Percentiles rank a stretch among this genome's conserved stretches.
Evolutionary conservation across 495 filamentous ascomycete species (phyloP).

Genomic region (Penicillium atrosanguineum): DNA sequence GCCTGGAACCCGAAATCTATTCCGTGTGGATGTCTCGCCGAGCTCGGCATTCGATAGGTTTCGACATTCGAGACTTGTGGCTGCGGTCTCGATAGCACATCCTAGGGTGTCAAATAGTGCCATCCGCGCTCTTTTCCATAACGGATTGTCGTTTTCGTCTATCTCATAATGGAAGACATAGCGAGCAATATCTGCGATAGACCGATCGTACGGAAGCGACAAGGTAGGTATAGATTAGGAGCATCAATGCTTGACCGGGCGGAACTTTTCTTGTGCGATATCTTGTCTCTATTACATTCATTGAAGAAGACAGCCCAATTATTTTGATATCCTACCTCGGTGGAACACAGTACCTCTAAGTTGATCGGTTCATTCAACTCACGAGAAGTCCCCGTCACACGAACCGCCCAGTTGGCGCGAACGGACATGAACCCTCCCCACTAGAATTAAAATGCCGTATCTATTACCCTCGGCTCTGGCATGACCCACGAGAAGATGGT

Average conservation of each 20-base stretch:
- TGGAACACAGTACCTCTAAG: background rate
- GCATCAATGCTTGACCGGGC: background rate
- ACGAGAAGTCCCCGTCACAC: background rate
- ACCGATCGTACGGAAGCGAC: constrained; percentile 24
- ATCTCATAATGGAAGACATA: constrained; percentile 30
- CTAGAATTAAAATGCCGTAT: background rate
- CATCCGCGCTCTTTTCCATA: constrained; percentile 24
- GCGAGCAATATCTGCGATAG: constrained; percentile 28
- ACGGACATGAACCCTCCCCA: background rate
- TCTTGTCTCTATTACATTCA: background rate
- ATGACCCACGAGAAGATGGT: background rate
- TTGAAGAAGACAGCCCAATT: background rate
- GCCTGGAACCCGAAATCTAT: constrained; percentile 45
- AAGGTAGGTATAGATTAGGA: background rate
- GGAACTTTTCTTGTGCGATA: background rate
- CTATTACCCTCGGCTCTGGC: background rate
- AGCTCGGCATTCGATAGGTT: constrained; percentile 28
- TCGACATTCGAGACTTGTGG: constrained; percentile 22
- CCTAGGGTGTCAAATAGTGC: constrained; percentile 41
- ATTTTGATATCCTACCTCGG: background rate
- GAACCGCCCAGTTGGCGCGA: background rate
- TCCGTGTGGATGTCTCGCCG: constrained; percentile 19
- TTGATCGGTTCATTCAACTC: background rate
- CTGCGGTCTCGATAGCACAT: constrained; percentile 37
- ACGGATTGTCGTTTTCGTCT: constrained; percentile 5